Evolutionary conservation across 2,329 filamentous ascomycete species (phyloP), one percentile per base, ranked within the genome.

Genomic region (Arthroderma uncinatum): DNA sequence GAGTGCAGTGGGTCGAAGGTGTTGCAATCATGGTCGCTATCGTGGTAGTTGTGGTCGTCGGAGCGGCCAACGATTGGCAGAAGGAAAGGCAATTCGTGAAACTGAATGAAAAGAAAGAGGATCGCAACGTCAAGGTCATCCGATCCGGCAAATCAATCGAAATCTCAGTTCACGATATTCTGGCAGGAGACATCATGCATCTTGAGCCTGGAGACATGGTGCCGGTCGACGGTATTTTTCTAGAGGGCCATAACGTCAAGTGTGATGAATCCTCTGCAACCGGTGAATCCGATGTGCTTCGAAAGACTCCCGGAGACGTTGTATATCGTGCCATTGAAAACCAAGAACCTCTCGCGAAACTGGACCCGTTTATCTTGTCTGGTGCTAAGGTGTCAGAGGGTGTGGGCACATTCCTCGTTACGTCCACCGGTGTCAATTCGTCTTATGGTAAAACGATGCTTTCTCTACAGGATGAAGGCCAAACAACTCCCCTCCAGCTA

Each of bases 341-440:
- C 52, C 76, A 82, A 58, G 76, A 83, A 55, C 76, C 76, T 14
- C 71, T 85, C 34, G 78, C 78, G 61, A 87, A 87, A 65, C 74
- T 86, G 60, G 87, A 91, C 63, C 87, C 87, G 0, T 92, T 92
- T 69, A 89, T 92, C 60, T 76, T 91, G 2, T 91, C 86, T 21
- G 87, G 87, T 48, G 85, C 85, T 2, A 89, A 89, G 63, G 83
- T 92, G 9, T 82, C 83, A 0, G 85, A 89, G 64, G 87, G 87
- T 56, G 78, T 89, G 6, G 87, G 88, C 8, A 83, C 81, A 2
- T 91, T 89, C 69, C 69, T 92, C 56, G 86, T 90, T 56, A 89
- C 86, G 1, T 81, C 86, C 3, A 83, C 85, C 16, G 87, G 87
- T 61, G 78, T 85, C 36, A 80, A 91, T 68, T 88, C 86, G 0